Base-by-base conservation (phyloP, 2,329 filamentous ascomycete genomes). In the Beauveria scarabaeidicola region DNA sequence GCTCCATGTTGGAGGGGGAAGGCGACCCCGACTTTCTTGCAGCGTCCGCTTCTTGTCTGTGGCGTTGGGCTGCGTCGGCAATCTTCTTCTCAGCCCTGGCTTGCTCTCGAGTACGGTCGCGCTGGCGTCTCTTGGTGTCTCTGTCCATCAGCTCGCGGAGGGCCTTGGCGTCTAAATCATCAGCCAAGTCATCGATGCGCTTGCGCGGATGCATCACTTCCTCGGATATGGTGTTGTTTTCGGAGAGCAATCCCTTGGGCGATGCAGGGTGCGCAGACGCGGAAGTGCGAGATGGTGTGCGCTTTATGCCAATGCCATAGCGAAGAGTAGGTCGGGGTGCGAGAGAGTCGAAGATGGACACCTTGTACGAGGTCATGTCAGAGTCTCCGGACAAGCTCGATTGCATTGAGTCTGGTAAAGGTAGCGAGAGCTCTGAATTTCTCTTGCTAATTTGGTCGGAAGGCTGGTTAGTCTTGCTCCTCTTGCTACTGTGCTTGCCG, bases 61-160 rank as follows among this genome's bases (percentile, higher is more conserved):
- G 85, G 65, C 83, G 84, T 66, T 92, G 89, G 56, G 85, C 86
- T 63, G 83, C 80, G 55, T 83, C 80, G 44, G 85, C 81, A 25
- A 94, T 74, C 61, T 82, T 84, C 58, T 81, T 81, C 64, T 88
- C 84, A 25, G 86, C 74, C 63, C 81, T 84, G 63, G 90, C 85
- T 63, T 85, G 83, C 23, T 93, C 87, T 41, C 80, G 80, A 60
- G 82, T 78, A 57, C 81, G 83, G 73, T 89, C 92, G 69, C 85
- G 85, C 65, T 96, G 90, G 64, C 82, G 85, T 60, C 94, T 83
- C 67, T 92, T 84, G 64, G 87, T 81, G 68, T 99, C 94, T 61
- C 94, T 81, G 67, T 99, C 94, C 83, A 99, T 88, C 32, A 97
- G 78, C 69, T 96, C 89, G 61, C 93, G 83, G 43, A 99, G 72